phyloP scores from a whole-genome alignment of 176 grass and related monocot genomes.

The Saccharum officinarum region DNA sequence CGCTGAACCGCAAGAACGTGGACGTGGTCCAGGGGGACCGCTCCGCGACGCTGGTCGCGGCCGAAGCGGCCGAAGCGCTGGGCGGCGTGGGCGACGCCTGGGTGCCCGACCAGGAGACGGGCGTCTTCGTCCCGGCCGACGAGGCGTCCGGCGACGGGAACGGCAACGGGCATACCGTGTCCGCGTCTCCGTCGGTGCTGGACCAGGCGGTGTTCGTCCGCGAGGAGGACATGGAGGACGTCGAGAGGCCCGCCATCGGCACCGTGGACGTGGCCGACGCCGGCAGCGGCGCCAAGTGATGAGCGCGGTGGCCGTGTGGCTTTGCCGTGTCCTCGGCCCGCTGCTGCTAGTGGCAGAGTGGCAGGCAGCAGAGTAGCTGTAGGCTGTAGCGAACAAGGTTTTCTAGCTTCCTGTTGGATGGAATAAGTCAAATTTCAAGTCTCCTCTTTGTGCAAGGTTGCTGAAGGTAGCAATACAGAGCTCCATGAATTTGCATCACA shows the following conservation, averaged over 20 bases:
- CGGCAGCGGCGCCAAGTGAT: neutral
- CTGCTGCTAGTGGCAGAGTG: neutral
- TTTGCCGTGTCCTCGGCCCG: no score
- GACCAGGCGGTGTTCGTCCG: constrained; percentile 56
- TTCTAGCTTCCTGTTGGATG: no score
- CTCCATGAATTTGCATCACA: no score
- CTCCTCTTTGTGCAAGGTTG: no score
- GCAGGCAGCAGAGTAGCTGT: neutral
- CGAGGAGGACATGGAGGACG: constrained; percentile 59
- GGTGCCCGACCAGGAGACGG: constrained; percentile 47
- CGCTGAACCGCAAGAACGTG: constrained; percentile 42
- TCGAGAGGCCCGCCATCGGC: constrained; percentile 35
- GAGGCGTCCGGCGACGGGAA: neutral
- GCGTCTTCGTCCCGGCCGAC: constrained; percentile 38
- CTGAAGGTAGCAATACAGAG: no score
- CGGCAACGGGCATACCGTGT: no score
- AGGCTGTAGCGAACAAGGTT: no score
- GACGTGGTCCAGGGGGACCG: neutral
- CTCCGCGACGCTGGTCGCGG: constrained; percentile 4
- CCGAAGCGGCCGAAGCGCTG: neutral
- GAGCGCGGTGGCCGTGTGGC: neutral
- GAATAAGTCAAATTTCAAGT: no score
- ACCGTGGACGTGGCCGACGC: no score
- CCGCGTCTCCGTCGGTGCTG: constrained; percentile 38
- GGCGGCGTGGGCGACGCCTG: neutral